Evolutionary conservation across 179 eudicot species (phyloP).

Genomic region (Carnegiea gigantea): DNA sequence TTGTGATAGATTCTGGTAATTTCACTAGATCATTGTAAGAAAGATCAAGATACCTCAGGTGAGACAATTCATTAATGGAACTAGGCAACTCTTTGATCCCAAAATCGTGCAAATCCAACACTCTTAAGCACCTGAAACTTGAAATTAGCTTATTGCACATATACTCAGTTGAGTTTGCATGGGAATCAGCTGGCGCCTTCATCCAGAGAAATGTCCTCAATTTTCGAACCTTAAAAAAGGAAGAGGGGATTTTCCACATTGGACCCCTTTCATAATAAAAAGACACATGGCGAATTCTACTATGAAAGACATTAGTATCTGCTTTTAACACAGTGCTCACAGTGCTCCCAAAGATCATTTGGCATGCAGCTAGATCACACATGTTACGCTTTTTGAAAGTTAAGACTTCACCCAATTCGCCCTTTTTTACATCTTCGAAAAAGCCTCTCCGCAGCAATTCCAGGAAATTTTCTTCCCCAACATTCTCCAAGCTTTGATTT

Average conservation of each 20-base stretch:
- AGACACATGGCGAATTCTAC: not conserved
- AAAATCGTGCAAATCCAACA: slow-evolving; percentile 22
- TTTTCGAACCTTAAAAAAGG: not conserved
- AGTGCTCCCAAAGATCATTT: not conserved
- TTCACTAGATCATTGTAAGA: slow-evolving; percentile 7
- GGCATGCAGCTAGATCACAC: slow-evolving; percentile 7
- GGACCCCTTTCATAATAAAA: not conserved
- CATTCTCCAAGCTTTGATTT: not conserved
- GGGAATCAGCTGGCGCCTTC: not conserved
- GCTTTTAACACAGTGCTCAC: not conserved
- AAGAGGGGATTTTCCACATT: not conserved
- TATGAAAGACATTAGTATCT: not conserved
- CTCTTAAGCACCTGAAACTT: slow-evolving; percentile 13
- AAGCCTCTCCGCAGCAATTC: not conserved
- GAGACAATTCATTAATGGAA: slow-evolving; percentile 13
- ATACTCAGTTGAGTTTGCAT: not conserved
- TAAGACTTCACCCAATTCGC: not conserved
- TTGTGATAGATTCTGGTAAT: slow-evolving; percentile 26
- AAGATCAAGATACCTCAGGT: slow-evolving; percentile 25
- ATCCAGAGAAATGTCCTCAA: not conserved
- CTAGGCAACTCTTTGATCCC: slow-evolving; percentile 18
- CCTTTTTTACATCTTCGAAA: not conserved
- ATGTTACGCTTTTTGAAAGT: not conserved
- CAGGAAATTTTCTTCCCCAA: not conserved
- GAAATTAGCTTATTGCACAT: not conserved